Evolutionary conservation across 2,329 filamentous ascomycete species (phyloP).

Genomic region (Neurospora sp.): DNA sequence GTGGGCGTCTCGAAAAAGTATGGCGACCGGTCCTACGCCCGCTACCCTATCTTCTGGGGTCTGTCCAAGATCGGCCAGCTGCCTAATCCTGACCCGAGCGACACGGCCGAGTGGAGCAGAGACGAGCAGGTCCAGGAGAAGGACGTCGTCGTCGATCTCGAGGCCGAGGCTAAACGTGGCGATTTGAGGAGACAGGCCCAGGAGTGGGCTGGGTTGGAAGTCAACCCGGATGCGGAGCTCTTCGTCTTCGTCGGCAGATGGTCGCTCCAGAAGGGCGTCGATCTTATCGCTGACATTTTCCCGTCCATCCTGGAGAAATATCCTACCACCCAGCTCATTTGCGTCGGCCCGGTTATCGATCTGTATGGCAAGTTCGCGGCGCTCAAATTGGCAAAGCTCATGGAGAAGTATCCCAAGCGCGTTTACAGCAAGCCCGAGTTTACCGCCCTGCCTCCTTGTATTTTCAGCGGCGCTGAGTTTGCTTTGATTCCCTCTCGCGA

Average conservation of each 20-base stretch:
- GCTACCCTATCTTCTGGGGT: constrained; percentile 61
- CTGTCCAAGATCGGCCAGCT: constrained; percentile 49
- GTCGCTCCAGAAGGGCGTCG: constrained; percentile 58
- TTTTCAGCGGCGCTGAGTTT: constrained; percentile 58
- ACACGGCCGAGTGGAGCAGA: constrained; percentile 46
- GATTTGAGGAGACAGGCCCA: constrained; percentile 50
- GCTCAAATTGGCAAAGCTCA: constrained; percentile 51
- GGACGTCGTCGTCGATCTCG: constrained; percentile 41
- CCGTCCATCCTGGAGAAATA: constrained; percentile 49
- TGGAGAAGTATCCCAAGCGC: constrained; percentile 52
- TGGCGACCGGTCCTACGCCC: constrained; percentile 52
- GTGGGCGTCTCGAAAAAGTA: constrained; percentile 60
- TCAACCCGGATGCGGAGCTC: constrained; percentile 50
- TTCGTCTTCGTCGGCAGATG: constrained; percentile 59
- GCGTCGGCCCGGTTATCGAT: constrained; percentile 54
- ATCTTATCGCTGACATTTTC: constrained; percentile 57
- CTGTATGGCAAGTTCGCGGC: constrained; percentile 58
- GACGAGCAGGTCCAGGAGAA: constrained; percentile 37
- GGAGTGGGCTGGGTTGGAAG: constrained; percentile 53
- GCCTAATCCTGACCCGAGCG: constrained; percentile 54
- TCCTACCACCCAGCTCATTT: constrained; percentile 49
- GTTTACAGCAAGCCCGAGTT: constrained; percentile 59
- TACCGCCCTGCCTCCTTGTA: constrained; percentile 51
- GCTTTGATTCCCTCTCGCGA: constrained; percentile 57
- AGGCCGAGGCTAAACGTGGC: constrained; percentile 41